These are phyloP conservation scores for Millerozyma miso DNA, from an alignment of 805 yeast species.

Conservation along the genomic window DNA sequence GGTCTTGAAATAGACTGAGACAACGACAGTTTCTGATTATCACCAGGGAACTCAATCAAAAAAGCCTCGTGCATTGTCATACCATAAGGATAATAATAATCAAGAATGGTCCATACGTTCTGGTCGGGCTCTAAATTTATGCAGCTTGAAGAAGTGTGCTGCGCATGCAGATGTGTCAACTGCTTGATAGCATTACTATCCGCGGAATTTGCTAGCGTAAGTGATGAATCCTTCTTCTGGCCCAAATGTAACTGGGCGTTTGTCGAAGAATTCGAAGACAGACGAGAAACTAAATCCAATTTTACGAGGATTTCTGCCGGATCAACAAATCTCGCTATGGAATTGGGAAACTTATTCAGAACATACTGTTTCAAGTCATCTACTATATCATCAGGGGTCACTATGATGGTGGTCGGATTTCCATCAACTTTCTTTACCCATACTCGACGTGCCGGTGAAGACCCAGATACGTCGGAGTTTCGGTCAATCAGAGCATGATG, in stretches of 20 bases:
- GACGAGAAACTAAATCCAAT: constrained; percentile 17
- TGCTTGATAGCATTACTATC: background rate
- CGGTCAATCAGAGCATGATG: background rate
- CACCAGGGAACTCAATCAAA: constrained; percentile 38
- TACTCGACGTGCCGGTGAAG: constrained; percentile 33
- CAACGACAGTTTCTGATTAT: constrained; percentile 6
- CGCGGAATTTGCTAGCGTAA: constrained; percentile 1
- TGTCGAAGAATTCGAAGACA: constrained; percentile 1
- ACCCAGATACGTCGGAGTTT: background rate
- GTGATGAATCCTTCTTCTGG: background rate
- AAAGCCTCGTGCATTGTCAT: constrained; percentile 66
- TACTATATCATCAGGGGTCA: constrained; percentile 59
- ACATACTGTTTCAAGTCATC: constrained; percentile 78
- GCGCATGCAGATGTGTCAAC: background rate
- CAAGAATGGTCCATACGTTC: constrained; percentile 53
- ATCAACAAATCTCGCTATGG: constrained; percentile 57
- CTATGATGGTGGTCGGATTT: constrained; percentile 66
- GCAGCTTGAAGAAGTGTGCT: background rate
- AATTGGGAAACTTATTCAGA: constrained; percentile 61
- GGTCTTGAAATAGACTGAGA: background rate
- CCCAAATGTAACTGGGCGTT: background rate
- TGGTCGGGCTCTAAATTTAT: constrained; percentile 56
- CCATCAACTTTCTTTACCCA: constrained; percentile 53
- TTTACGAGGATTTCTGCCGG: constrained; percentile 60
- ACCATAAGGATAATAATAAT: constrained; percentile 59